These are phyloP conservation scores for Begonia loranthoides DNA, from an alignment of 306 rosid species.

Conservation along the genomic window DNA sequence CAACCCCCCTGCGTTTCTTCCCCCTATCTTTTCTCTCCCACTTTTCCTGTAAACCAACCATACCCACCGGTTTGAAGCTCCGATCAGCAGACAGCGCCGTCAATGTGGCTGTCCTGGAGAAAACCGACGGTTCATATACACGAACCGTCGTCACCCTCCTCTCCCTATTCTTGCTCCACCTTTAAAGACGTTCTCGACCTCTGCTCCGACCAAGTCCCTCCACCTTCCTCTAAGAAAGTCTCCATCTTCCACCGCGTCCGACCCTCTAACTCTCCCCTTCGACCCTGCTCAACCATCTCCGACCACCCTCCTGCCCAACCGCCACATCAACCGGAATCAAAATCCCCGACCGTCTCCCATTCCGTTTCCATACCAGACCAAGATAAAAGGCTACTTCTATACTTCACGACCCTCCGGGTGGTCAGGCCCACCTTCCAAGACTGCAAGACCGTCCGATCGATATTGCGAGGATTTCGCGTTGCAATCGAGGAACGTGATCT, in stretches of 20 bases:
- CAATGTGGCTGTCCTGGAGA: background rate
- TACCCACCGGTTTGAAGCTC: background rate
- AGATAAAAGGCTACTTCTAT: conserved; percentile 23
- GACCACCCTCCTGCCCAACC: background rate
- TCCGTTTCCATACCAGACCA: conserved; percentile 24
- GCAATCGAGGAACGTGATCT: conserved; percentile 65
- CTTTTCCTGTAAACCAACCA: background rate
- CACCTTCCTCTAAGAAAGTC: background rate
- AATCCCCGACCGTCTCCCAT: background rate
- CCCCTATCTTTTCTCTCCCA: background rate
- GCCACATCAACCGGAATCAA: background rate
- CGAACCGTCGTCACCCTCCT: background rate
- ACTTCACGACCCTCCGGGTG: conserved; percentile 70
- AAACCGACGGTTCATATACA: background rate
- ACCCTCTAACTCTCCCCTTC: background rate
- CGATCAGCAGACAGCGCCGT: background rate
- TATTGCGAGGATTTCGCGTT: conserved; percentile 48
- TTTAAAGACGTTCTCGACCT: background rate
- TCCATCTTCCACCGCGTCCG: background rate
- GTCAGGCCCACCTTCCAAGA: conserved; percentile 65
- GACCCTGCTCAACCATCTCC: background rate
- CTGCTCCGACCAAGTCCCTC: background rate
- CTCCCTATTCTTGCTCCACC: background rate
- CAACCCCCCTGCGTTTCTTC: background rate
- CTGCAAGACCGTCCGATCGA: conserved; percentile 52